Evolutionary conservation across 2,329 filamentous ascomycete genomes (phyloP).

Genomic region (Trichoderma aggressivum): DNA sequence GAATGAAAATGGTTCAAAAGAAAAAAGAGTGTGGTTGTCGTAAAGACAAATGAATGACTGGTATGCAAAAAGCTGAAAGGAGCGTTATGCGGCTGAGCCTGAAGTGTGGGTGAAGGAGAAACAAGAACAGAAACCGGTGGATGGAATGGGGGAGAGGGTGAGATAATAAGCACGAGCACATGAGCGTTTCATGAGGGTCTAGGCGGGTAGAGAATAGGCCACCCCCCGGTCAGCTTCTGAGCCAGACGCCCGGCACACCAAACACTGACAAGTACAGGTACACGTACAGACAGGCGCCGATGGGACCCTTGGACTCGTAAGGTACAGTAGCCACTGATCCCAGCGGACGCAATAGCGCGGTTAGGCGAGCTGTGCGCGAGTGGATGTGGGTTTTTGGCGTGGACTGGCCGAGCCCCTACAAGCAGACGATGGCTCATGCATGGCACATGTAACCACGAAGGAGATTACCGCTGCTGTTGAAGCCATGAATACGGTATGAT

Average conservation of each 20-base stretch:
- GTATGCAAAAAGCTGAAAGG: constrained; percentile 25
- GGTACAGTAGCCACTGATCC: not conserved
- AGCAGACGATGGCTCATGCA: not conserved
- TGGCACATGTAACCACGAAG: not conserved
- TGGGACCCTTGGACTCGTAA: no score
- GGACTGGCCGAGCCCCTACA: constrained; percentile 11
- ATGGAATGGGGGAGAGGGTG: constrained; percentile 15
- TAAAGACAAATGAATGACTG: constrained; percentile 17
- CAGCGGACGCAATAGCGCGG: not conserved
- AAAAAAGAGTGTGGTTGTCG: constrained; percentile 14
- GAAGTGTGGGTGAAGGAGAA: constrained; percentile 30
- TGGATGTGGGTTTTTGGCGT: not conserved
- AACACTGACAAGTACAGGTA: not conserved
- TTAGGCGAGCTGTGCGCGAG: constrained; percentile 2
- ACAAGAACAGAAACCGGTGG: constrained; percentile 6
- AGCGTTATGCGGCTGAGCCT: constrained; percentile 30
- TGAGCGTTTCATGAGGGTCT: constrained; percentile 5
- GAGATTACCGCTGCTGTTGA: not conserved
- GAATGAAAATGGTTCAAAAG: not conserved
- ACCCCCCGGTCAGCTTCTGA: not conserved
- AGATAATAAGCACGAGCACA: constrained; percentile 14
- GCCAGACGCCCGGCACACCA: not conserved
- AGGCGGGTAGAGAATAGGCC: not conserved
- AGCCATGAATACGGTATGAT: not conserved
- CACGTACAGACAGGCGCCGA: not conserved